Percentiles rank a stretch among this genome's conserved stretches.
Evolutionary conservation across 805 yeast genomes (phyloP).

Genomic region (Ogataea pignaliae): DNA sequence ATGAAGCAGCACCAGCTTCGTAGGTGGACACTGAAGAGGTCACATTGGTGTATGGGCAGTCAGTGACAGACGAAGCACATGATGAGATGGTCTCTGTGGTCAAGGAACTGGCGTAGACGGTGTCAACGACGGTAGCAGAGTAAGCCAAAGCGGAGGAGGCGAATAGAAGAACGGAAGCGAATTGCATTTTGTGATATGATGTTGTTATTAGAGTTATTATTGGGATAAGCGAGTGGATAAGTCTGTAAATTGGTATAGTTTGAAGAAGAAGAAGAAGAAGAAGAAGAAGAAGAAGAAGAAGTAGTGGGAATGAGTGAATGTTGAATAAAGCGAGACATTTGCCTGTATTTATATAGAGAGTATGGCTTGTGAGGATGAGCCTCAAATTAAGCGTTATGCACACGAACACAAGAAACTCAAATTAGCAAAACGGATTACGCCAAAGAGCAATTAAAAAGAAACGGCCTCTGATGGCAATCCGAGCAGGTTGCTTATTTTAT

Average conservation of each 20-base stretch:
- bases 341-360: background rate
- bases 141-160: constrained; percentile 32
- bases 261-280: background rate
- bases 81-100: constrained; percentile 35
- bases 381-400: no score
- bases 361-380: no score
- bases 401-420: no score
- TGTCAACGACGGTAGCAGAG: constrained; percentile 21
- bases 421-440: no score
- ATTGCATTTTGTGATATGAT: constrained; percentile 35
- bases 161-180: constrained; percentile 34
- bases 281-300: constrained; percentile 1
- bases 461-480: no score
- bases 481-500: no score
- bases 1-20: constrained; percentile 32
- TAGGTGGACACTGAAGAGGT: constrained; percentile 28
- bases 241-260: background rate
- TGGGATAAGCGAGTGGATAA: constrained; percentile 1
- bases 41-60: constrained; percentile 37
- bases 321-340: no score
- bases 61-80: constrained; percentile 33
- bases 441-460: no score
- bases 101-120: constrained; percentile 33
- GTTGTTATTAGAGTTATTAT: background rate
- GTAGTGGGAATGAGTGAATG: no score